phyloP scores from a whole-genome alignment of 1,139 yeast genomes.

The Groenewaldozyma auringiensis region DNA sequence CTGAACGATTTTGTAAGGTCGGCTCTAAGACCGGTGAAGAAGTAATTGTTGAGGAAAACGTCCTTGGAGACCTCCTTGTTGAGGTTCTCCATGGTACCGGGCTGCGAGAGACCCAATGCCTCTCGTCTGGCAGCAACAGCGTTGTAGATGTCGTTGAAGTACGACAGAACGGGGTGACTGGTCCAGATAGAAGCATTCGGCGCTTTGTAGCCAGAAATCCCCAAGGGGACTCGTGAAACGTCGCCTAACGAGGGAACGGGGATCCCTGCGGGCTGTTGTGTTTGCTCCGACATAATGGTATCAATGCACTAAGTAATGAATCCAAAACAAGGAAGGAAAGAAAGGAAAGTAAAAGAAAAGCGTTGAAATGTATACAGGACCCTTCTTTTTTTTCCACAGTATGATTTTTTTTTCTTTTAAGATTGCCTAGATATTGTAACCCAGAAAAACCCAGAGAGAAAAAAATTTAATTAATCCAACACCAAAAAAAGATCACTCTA shows the following conservation, averaged over 20 bases:
- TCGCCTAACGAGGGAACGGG: constrained; percentile 24
- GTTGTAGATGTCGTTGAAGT: constrained; percentile 66
- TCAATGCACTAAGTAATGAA: too few species aligned
- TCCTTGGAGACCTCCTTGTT: constrained; percentile 88
- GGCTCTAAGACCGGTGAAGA: constrained; percentile 94
- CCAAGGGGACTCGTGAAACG: constrained; percentile 13
- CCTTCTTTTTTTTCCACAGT: too few species aligned
- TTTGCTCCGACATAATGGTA: background rate
- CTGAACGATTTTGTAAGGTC: constrained; percentile 89
- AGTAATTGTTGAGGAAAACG: constrained; percentile 81
- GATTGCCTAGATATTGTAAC: too few species aligned
- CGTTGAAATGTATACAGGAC: too few species aligned
- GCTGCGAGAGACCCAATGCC: constrained; percentile 75
- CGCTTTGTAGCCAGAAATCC: constrained; percentile 4
- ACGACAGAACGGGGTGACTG: constrained; percentile 77
- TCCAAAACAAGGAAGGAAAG: too few species aligned
- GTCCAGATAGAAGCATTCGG: constrained; percentile 49
- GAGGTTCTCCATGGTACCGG: constrained; percentile 92
- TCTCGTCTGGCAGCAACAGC: constrained; percentile 71
- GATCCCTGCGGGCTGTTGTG: background rate
- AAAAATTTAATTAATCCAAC: too few species aligned
- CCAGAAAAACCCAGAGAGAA: too few species aligned
- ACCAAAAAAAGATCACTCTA: too few species aligned
- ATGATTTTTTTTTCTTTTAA: too few species aligned
- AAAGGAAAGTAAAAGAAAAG: too few species aligned